A percentile compares a stretch with the other conserved stretches of the same genome.
phyloP scores from a whole-genome alignment of 2,329 filamentous ascomycete species.

The Fusarium nurragi region DNA sequence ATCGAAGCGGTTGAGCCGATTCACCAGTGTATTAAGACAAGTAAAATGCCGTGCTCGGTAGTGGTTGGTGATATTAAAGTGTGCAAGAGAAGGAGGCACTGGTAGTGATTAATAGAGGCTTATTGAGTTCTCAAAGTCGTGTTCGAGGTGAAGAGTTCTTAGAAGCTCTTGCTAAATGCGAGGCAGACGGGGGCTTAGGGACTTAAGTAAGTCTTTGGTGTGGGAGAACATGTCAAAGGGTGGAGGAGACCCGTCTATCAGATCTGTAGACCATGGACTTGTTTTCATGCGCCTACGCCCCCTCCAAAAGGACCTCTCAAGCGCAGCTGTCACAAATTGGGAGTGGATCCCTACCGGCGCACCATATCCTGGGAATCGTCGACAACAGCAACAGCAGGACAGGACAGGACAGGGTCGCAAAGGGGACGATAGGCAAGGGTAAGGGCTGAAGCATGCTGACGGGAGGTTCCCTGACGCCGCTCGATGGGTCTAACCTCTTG shows the following conservation, averaged over 20 bases:
- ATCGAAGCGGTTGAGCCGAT: conserved; percentile 11
- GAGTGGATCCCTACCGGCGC: conserved; percentile 37
- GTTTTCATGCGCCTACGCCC: conserved; percentile 37
- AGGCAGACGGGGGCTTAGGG: conserved; percentile 42
- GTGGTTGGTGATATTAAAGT: conserved; percentile 17
- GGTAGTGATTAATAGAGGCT: conserved; percentile 28
- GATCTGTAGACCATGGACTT: conserved; percentile 43
- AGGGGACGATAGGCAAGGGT: conserved; percentile 31
- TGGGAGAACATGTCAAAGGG: conserved; percentile 45
- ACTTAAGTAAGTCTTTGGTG: conserved; percentile 45
- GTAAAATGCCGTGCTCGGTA: conserved; percentile 16
- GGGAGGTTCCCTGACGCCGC: conserved; percentile 39
- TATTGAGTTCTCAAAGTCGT: conserved; percentile 23
- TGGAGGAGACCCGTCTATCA: conserved; percentile 44
- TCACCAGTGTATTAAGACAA: conserved; percentile 22
- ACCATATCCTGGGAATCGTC: conserved; percentile 39
- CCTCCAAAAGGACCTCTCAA: conserved; percentile 33
- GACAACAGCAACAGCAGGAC: not conserved
- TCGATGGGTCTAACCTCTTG: conserved; percentile 35
- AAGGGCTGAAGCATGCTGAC: conserved; percentile 35
- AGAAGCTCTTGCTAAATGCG: conserved; percentile 31
- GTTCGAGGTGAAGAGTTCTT: conserved; percentile 30
- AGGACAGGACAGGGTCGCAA: conserved; percentile 32
- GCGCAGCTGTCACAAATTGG: conserved; percentile 44
- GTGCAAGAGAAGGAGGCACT: not conserved